Evolutionary conservation across 805 yeast species (phyloP), one percentile per base, ranked within the genome.

Genomic region (Isabelozyma heimii): DNA sequence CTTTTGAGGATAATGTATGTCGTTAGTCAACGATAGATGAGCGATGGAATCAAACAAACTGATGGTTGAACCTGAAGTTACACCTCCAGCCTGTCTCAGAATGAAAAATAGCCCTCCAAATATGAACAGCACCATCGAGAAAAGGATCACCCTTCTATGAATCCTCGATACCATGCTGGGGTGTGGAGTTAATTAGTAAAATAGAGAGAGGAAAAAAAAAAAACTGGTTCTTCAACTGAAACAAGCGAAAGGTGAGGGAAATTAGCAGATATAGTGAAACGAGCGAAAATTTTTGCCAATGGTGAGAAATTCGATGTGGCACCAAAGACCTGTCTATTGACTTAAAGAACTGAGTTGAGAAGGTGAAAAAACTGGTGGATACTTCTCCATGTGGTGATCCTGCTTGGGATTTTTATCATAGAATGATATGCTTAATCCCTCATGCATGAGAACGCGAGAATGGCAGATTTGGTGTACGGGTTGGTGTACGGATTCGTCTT

Each of bases 91-190:
- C 20, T 2, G 40, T 10, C 14, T 16, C 17, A 43, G 10, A 4
- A 37, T 26, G 12, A 16, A 1, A 30, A 33, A n/a, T 28, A 16
- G 40, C 26, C 35, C n/a, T 46, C 43, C 20, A 10, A 42, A 40
- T 9, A 38, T 39, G 10, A 47, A 5, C 5, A 48, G 35, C 2
- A 54, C 14, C 28, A 50, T 16, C 27, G 47, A 24, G n/a, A 49
- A 27, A 5, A 50, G 26, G 4, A 45, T 45, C 47, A 52, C 46
- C 43, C 54, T 49, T 43, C 50, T 49, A 26, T 49, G 42, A 12
- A 52, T n/a, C 44, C 41, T 47, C 13, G 53, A 42, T 4, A 52
- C 43, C 55, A 52, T 52, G 30, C 24, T 20, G 4, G 24, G 24
- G 24, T 2, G 24, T 20, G 24, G 24, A 20, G 6, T 20, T 20